Evolutionary conservation across 805 yeast species (phyloP), one percentile per base, ranked within the genome.

Genomic region (Metschnikowia bowlesiae): DNA sequence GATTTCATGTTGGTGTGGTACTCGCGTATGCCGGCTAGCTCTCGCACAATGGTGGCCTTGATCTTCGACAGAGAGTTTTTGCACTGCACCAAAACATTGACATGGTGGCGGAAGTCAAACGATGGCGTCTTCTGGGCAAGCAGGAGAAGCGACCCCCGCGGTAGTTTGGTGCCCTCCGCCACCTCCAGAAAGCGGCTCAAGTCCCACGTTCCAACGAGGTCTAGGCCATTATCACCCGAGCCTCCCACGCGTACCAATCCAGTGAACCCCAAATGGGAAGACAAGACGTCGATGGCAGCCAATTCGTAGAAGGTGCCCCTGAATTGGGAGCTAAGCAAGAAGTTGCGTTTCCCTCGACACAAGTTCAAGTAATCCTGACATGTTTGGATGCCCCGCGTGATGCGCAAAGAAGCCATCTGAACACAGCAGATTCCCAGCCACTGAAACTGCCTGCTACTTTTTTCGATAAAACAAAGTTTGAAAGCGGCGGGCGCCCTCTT

Each of bases 291-390:
- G 53, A 74, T 68, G 29, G 76, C 68, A 2, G 71, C 60, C 16
- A 79, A 62, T 53, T 82, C 87, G 56, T 81, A 82, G 33, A 81
- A 54, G 0, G 83, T 79, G 3, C 87, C 87, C 44, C 67, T 64
- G 58, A 79, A 80, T 2, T 71, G 84, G 0, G 81, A 68, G 0
- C 82, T 63, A 9, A 49, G 53, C 6, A 67, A 34, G 41, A 58
- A 54, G 1, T 61, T 42, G 9, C 61, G 53, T 39, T 58, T 64
- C 1, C 14, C 11, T 32, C 53, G 54, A 53, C 76, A 71, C 45
- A 63, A 59, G 16, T 58, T 51, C 28, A 73, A 60, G 46, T 70
- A 73, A 18, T 61, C 58, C 48, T 60, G 64, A 39, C 65, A 60
- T 14, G 65, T 58, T 41, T 66, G 58, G n/a, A 55, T 51, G 29